phyloP scores from a whole-genome alignment of 495 filamentous ascomycete genomes.

The Cercophora scortea region DNA sequence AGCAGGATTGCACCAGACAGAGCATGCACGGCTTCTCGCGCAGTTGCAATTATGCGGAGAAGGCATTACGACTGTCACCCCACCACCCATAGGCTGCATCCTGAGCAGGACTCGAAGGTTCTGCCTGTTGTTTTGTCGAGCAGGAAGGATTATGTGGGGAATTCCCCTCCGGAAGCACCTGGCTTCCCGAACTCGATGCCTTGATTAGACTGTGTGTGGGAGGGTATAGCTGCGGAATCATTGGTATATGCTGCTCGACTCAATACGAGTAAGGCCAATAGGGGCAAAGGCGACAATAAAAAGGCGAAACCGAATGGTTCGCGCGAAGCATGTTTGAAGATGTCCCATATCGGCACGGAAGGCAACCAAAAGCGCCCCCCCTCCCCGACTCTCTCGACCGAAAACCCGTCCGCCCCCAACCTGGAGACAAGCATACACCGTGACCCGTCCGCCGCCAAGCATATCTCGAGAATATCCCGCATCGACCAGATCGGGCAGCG shows the following conservation, averaged over 20 bases:
- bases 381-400: too few species aligned
- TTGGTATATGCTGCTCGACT: conserved; percentile 9
- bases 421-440: too few species aligned
- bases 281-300: conserved; percentile 13
- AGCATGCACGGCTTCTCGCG: conserved; percentile 18
- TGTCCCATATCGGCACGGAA: conserved; percentile 7
- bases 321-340: conserved; percentile 2
- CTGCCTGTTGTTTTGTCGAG: conserved; percentile 8
- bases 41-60: conserved; percentile 15
- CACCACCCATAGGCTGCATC: conserved; percentile 7
- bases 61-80: conserved; percentile 4
- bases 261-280: conserved; percentile 14
- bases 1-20: conserved; percentile 2
- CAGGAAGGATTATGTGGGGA: conserved; percentile 10
- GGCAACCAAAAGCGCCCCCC: too few species aligned
- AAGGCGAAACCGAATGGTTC: conserved; percentile 7
- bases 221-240: conserved; percentile 22
- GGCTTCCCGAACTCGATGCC: conserved; percentile 2
- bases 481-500: too few species aligned
- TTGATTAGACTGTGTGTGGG: conserved; percentile 11
- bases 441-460: too few species aligned
- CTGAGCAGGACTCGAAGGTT: conserved; percentile 5
- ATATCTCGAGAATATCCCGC: too few species aligned
- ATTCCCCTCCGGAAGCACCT: not conserved
- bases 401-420: too few species aligned